These are phyloP conservation scores for Plenodomus biglobosus DNA, from an alignment of 2,329 filamentous ascomycete species.

Conservation along the genomic window DNA sequence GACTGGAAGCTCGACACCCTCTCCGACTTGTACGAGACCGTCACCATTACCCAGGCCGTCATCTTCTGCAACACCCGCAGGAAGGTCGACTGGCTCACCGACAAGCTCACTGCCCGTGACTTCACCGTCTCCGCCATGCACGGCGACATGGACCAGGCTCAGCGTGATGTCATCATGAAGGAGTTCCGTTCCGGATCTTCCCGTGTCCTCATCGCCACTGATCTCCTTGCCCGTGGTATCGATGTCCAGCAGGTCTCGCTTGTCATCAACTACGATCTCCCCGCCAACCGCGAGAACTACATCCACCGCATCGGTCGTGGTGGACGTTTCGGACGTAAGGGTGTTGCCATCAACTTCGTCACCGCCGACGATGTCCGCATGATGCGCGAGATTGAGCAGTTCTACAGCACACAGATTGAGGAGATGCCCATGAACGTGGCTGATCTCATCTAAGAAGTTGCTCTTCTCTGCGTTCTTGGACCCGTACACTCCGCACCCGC, in stretches of 20 bases:
- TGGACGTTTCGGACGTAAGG: slow-evolving; percentile 99
- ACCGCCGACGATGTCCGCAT: slow-evolving; percentile 98
- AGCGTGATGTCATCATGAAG: slow-evolving; percentile 99
- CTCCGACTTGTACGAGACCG: slow-evolving; percentile 97
- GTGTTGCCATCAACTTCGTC: slow-evolving; percentile 99
- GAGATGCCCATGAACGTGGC: slow-evolving; percentile 98
- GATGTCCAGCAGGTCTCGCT: slow-evolving; percentile 99
- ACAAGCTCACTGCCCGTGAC: slow-evolving; percentile 97
- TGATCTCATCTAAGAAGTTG: slow-evolving; percentile 48
- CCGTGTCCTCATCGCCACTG: slow-evolving; percentile 97
- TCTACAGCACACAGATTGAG: slow-evolving; percentile 99
- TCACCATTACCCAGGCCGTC: slow-evolving; percentile 98
- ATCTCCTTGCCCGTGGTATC: slow-evolving; percentile 98
- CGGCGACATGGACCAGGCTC: slow-evolving; percentile 97
- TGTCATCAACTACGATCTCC: slow-evolving; percentile 99
- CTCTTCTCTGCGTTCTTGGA: slow-evolving; percentile 24
- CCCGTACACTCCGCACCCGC: slow-evolving; percentile 28
- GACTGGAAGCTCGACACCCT: slow-evolving; percentile 99
- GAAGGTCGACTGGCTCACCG: slow-evolving; percentile 99
- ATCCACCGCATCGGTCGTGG: slow-evolving; percentile 99
- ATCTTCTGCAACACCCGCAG: slow-evolving; percentile 99
- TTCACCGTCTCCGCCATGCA: slow-evolving; percentile 99
- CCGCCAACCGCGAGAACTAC: slow-evolving; percentile 99
- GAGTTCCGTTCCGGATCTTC: slow-evolving; percentile 99
- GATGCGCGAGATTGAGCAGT: slow-evolving; percentile 99